These are phyloP conservation scores for Cordyceps fumosorosea DNA, from an alignment of 2,329 filamentous ascomycete genomes.

Conservation along the genomic window DNA sequence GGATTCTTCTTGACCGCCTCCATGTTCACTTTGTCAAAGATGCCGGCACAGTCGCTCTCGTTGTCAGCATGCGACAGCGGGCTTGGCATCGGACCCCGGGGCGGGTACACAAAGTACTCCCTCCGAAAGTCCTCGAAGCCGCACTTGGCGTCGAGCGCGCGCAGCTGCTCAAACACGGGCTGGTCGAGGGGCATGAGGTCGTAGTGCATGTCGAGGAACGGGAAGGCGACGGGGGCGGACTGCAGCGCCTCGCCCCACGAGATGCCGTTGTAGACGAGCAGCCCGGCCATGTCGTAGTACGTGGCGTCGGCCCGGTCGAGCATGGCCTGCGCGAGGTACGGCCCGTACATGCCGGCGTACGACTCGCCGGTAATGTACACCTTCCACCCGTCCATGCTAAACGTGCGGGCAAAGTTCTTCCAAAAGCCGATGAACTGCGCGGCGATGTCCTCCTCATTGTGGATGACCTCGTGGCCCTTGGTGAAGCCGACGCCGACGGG, in stretches of 20 bases:
- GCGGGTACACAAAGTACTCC: conserved; percentile 62
- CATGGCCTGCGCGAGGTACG: conserved; percentile 69
- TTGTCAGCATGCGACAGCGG: conserved; percentile 36
- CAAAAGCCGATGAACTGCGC: conserved; percentile 65
- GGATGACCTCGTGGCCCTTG: conserved; percentile 56
- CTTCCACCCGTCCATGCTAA: conserved; percentile 54
- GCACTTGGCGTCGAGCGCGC: conserved; percentile 47
- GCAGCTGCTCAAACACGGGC: conserved; percentile 45
- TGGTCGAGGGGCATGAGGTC: conserved; percentile 59
- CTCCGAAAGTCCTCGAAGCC: conserved; percentile 56
- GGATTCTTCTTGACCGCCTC: conserved; percentile 58
- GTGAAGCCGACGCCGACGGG: conserved; percentile 63
- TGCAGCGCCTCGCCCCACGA: conserved; percentile 45
- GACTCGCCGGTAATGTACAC: conserved; percentile 68
- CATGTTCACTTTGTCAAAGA: conserved; percentile 49
- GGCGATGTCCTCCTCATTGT: conserved; percentile 57
- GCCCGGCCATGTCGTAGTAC: conserved; percentile 62
- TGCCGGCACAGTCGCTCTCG: conserved; percentile 23
- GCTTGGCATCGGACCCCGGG: conserved; percentile 51
- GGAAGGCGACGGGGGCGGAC: conserved; percentile 41
- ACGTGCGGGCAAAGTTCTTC: conserved; percentile 64
- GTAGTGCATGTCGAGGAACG: conserved; percentile 55
- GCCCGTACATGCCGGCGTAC: conserved; percentile 60
- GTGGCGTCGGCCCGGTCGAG: conserved; percentile 57
- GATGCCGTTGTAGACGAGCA: conserved; percentile 67